Evolutionary conservation across 768 basidiomycete genomes (phyloP).

Genomic region (Tulasnella sp.): DNA sequence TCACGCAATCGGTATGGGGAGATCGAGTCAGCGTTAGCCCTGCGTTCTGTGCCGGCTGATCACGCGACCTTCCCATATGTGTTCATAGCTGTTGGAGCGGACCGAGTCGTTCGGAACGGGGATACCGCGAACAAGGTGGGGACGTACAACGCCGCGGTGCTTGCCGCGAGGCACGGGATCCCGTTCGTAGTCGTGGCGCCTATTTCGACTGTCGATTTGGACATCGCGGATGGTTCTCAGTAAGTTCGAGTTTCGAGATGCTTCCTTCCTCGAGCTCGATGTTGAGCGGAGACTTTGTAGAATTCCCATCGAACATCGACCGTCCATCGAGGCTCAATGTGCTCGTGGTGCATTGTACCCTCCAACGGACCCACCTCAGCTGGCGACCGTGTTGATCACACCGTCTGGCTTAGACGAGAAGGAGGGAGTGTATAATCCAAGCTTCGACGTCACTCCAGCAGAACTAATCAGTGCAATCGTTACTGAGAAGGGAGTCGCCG

Average conservation of each 20-base stretch:
- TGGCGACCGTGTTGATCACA: conserved; percentile 76
- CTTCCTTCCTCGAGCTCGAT: not conserved
- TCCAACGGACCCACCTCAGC: conserved; percentile 35
- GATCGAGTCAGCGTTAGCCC: too few relatives aligned
- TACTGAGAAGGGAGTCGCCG: conserved; percentile 88
- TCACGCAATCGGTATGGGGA: conserved; percentile 58
- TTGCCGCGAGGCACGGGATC: conserved; percentile 76
- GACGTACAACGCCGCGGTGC: conserved; percentile 91
- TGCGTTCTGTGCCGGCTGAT: conserved; percentile 17
- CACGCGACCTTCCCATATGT: conserved; percentile 13
- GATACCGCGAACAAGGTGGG: conserved; percentile 92
- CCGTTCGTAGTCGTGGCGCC: conserved; percentile 93
- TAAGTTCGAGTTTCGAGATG: conserved; percentile 25
- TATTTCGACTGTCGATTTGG: conserved; percentile 81
- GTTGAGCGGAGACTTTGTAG: conserved; percentile 21
- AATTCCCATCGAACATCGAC: conserved; percentile 91
- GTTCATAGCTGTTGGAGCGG: conserved; percentile 64
- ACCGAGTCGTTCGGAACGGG: conserved; percentile 82
- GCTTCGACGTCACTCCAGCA: conserved; percentile 94
- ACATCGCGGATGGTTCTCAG: conserved; percentile 57
- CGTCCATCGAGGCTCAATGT: conserved; percentile 75
- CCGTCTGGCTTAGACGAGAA: conserved; percentile 39
- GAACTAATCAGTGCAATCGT: conserved; percentile 90
- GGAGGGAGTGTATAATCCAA: conserved; percentile 71
- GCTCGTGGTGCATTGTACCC: conserved; percentile 73